Evolutionary conservation across 176 grass and related monocot genomes (phyloP).

Genomic region (Aegilops sharonensis): DNA sequence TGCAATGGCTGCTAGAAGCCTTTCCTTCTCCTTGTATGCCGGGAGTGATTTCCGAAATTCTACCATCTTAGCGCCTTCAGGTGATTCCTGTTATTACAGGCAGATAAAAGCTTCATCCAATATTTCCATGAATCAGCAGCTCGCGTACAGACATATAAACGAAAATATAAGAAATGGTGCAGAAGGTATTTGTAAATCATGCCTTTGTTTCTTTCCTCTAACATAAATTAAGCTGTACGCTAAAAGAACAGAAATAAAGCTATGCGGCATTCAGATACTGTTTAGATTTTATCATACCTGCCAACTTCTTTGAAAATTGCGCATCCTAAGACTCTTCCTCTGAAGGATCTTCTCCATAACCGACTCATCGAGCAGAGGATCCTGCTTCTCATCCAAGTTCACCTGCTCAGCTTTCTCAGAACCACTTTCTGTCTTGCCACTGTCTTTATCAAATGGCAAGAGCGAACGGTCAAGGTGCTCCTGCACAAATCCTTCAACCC

Average conservation of each 20-base stretch:
- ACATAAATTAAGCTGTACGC: neutral
- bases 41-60: constrained; percentile 84
- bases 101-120: constrained; percentile 7
- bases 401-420: constrained; percentile 39
- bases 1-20: constrained; percentile 83
- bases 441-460: constrained; percentile 39
- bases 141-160: neutral
- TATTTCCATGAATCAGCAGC: constrained; percentile 10
- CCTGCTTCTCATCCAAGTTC: constrained; percentile 58
- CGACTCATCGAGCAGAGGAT: constrained; percentile 60
- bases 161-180: neutral
- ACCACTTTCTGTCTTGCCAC: constrained; percentile 27
- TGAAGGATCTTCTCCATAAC: constrained; percentile 97
- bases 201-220: neutral
- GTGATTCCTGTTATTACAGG: constrained; percentile 68
- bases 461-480: constrained; percentile 76
- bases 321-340: constrained; percentile 87
- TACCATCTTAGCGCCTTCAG: constrained; percentile 76
- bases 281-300: constrained; percentile 45
- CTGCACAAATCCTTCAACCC: constrained; percentile 77
- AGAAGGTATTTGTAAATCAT: constrained; percentile 4
- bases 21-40: constrained; percentile 90
- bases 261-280: constrained; percentile 2
- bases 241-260: neutral
- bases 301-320: constrained; percentile 89